Evolutionary conservation across 768 basidiomycete species (phyloP), one percentile per base, ranked within the genome.

Genomic region (Leccinum sublutescens): DNA sequence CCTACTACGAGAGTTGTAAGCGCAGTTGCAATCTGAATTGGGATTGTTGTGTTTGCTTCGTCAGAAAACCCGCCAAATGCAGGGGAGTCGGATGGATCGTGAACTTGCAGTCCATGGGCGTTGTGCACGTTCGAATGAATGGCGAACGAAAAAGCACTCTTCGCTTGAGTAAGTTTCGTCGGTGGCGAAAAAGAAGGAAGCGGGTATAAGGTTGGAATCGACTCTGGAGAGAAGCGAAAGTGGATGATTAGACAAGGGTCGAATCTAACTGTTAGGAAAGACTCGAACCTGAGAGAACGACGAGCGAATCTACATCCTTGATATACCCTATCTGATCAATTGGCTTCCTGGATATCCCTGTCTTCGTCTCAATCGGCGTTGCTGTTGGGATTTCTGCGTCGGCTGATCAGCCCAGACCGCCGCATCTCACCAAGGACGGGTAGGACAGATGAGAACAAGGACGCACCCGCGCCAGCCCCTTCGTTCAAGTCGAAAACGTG

Each of bases 281-380:
- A 59, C 56, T 19, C 68, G 34, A 56, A 93, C 95, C 95, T 25
- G 92, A 90, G 4, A 98, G 81, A 5, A 91, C 79, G 3, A 93
- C 86, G 23, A 99, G 77, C 4, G 91, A 89, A 66, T 93, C 88
- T n/a, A 91, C 82, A 64, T 93, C 91, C 62, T 87, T 87, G 62
- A 98, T 81, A 55, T 87, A 89, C 0, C 88, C 92, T 3, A 99
- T 77, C 68, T 95, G 93, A 56, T 98, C 96, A 47, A 99, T 89
- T 14, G 90, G 79, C 67, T 81, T 85, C 64, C 84, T 77, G 27
- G 84, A 79, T 34, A 93, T 69, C 12, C 74, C 77, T 66, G 86
- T 88, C 83, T 82, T 91, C 31, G 80, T 80, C 66, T 92, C 89
- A 4, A 87, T 75, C 2, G 85, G 72, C 40, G 78, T 76, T 9